Evolutionary conservation across 1,139 yeast genomes (phyloP).

Genomic region (Suhomyces bolitotheri): DNA sequence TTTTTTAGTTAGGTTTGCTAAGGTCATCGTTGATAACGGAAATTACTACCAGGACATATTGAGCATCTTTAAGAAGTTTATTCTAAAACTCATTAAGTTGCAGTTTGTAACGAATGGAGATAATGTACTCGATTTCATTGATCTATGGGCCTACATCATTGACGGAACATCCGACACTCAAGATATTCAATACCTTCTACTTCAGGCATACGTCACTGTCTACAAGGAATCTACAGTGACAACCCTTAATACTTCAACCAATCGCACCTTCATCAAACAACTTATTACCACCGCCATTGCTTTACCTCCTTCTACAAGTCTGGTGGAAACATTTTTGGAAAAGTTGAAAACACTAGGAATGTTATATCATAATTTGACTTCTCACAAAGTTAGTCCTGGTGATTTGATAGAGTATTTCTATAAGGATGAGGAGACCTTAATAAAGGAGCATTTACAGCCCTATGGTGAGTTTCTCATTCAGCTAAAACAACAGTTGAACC

Average conservation of each 20-base stretch:
- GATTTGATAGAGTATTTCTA: constrained; percentile 8
- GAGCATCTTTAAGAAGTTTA: constrained; percentile 28
- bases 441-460: constrained; percentile 19
- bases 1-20: constrained; percentile 23
- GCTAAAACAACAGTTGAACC: constrained; percentile 12
- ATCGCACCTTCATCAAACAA: constrained; percentile 14
- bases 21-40: constrained; percentile 37
- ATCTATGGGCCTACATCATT: constrained; percentile 22
- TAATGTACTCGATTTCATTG: constrained; percentile 15
- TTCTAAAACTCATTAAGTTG: constrained; percentile 30
- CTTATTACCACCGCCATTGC: constrained; percentile 10
- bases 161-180: constrained; percentile 10
- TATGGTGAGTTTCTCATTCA: constrained; percentile 17
- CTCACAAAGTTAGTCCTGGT: constrained; percentile 6
- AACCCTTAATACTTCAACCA: constrained; percentile 5
- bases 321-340: constrained; percentile 19
- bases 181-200: constrained; percentile 17
- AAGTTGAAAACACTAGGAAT: constrained; percentile 37
- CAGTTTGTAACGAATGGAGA: constrained; percentile 11
- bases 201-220: constrained; percentile 17
- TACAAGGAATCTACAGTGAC: constrained; percentile 7
- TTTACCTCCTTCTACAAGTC: constrained; percentile 10
- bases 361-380: constrained; percentile 16
- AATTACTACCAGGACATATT: constrained; percentile 39
- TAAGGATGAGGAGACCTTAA: constrained; percentile 15